Evolutionary conservation across 345 rosid species (phyloP), one percentile per base, ranked within the genome.

Genomic region (Anastatica hierochuntica): DNA sequence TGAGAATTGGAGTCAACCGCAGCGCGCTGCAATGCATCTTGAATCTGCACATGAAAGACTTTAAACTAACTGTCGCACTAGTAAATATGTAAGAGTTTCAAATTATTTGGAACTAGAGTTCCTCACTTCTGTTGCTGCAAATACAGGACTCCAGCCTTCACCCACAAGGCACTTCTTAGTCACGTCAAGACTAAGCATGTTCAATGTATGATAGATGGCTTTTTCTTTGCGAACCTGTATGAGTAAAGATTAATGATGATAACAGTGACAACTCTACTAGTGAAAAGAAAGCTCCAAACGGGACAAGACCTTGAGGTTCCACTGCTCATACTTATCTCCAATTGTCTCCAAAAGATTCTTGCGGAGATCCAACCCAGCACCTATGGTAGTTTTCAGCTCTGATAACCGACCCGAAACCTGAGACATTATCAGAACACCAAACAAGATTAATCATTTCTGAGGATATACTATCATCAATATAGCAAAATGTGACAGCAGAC

Each of bases 151-250:
- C 97, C 98, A 92, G 14, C 94, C 96, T 69, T 92, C 98, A 62
- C 77, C 94, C 31, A 79, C 98, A 62, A 92, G 90, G 67, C 98
- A 88, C 60, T 83, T 92, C 66, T 88, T 92, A 31, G 95, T 83
- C 69, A 88, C 97, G 63, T 92, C 97, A 61, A 92, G 85, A 66
- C 97, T 92, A 47, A 92, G 98, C 97, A 88, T 83, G 75, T 88
- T 85, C 60, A 92, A 72, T 24, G 90, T 81, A 73, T 92, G 97
- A 67, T 85, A 81, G 65, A 83, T 54, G 30, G 96, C 81, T 74
- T 85, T 92, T 69, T 92, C 98, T 76, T 72, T 88, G 84, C 81
- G 83, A 65, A 77, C 95, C 98, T 88, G 72, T 68, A 36, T 46
- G 31, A 20, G 48, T 54, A 20, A 46, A 16, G 8, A 18, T 40